Percentiles rank a stretch among this genome's conserved stretches.
These are phyloP conservation scores for Reticulascus tulasneorum DNA, from an alignment of 2,329 filamentous ascomycete genomes.

Conservation along the genomic window DNA sequence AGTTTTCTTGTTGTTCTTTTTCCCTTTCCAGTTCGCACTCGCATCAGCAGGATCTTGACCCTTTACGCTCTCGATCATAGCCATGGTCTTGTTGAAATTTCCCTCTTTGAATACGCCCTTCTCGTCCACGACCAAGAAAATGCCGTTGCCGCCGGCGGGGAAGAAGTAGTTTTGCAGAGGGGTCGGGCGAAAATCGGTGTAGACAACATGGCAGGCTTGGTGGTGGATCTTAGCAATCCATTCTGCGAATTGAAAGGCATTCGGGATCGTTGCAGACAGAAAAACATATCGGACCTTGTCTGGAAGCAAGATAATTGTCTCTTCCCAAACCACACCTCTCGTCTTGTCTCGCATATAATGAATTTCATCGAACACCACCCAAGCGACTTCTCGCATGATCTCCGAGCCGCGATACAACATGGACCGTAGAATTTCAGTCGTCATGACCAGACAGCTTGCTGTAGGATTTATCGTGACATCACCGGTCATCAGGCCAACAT, in stretches of 20 bases:
- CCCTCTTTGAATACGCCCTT: slow-evolving; percentile 94
- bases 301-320: slow-evolving; percentile 95
- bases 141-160: slow-evolving; percentile 85
- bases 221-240: slow-evolving; percentile 98
- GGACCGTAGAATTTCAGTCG: slow-evolving; percentile 95
- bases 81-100: slow-evolving; percentile 97
- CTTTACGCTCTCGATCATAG: slow-evolving; percentile 80
- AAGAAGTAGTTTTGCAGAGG: slow-evolving; percentile 98
- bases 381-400: slow-evolving; percentile 98
- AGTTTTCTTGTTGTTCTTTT: slow-evolving; percentile 85
- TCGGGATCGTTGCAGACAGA: slow-evolving; percentile 94
- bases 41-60: slow-evolving; percentile 78
- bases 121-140: slow-evolving; percentile 92
- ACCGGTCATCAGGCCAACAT: slow-evolving; percentile 96
- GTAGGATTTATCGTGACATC: slow-evolving; percentile 99
- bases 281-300: slow-evolving; percentile 99
- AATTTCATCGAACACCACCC: slow-evolving; percentile 98
- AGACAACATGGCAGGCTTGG: slow-evolving; percentile 97
- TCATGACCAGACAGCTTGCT: slow-evolving; percentile 97
- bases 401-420: slow-evolving; percentile 98
- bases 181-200: slow-evolving; percentile 96
- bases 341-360: slow-evolving; percentile 96
- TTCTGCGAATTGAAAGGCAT: slow-evolving; percentile 98
- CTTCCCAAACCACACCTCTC: slow-evolving; percentile 97
- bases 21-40: slow-evolving; percentile 76